Conservation (phyloP, 352 stramenopile genomes). For the Phytophthora podocarpi region DNA sequence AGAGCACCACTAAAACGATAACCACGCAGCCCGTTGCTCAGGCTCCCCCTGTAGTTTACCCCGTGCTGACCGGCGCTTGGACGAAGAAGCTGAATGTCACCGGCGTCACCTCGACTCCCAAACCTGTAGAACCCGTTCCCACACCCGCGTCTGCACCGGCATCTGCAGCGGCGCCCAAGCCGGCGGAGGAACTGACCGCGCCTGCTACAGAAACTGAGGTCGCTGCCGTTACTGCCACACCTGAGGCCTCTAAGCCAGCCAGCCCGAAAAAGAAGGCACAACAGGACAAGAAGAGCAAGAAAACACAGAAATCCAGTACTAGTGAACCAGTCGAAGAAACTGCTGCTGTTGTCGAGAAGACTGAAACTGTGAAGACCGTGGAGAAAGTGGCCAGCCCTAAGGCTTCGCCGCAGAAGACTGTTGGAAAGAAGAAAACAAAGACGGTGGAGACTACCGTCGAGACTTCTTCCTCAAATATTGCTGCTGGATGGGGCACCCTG, state of each 20-base stretch:
- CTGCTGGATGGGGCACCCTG: conserved; percentile 63
- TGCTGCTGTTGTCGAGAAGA: conserved; percentile 24
- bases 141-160: conserved; percentile 21
- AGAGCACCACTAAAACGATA: conserved; percentile 37
- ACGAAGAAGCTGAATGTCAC: conserved; percentile 75
- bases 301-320: conserved; percentile 30
- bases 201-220: conserved; percentile 17
- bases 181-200: conserved; percentile 8
- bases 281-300: conserved; percentile 49
- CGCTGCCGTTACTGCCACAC: conserved; percentile 5
- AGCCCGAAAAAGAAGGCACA: conserved; percentile 61
- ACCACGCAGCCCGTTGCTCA: conserved; percentile 39
- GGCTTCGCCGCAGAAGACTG: conserved; percentile 39
- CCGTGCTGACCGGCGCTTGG: conserved; percentile 72
- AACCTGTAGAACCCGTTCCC: conserved; percentile 32
- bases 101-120: conserved; percentile 36
- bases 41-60: conserved; percentile 51
- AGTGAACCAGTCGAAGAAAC: conserved; percentile 17
- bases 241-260: conserved; percentile 16
- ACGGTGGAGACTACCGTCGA: conserved; percentile 47
- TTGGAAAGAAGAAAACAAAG: conserved; percentile 46
- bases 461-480: conserved; percentile 43
- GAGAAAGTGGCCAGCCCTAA: conserved; percentile 42
- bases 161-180: conserved; percentile 2
- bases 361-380: conserved; percentile 27